Conservation (phyloP, 257 asterid genomes). For the Linaria vulgaris region DNA sequence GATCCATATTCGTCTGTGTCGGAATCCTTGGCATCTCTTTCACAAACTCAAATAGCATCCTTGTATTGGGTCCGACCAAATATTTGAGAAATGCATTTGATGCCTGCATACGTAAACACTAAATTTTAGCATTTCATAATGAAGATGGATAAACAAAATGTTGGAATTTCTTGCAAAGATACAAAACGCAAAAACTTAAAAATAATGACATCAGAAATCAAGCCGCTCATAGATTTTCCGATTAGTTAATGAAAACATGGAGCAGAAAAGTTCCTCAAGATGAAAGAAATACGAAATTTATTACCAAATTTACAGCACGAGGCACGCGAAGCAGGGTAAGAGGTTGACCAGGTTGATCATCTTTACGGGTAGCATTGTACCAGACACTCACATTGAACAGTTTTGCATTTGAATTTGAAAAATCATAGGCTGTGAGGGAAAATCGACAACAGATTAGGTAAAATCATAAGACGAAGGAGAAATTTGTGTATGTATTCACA, state of each 20-base stretch:
- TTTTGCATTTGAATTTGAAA: conserved; percentile 59
- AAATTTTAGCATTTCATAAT: conserved; percentile 33
- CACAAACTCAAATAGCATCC: conserved; percentile 71
- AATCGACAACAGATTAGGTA: conserved; percentile 23
- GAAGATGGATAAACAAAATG: conserved; percentile 30
- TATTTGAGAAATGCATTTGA: conserved; percentile 89
- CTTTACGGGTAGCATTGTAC: conserved; percentile 86
- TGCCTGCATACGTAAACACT: conserved; percentile 52
- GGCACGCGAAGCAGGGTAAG: conserved; percentile 79
- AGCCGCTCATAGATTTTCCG: conserved; percentile 1
- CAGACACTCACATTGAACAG: conserved; percentile 74
- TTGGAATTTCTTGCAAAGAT: neutral
- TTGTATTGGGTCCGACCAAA: conserved; percentile 66
- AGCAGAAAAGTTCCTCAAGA: conserved; percentile 16
- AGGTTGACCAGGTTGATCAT: conserved; percentile 58
- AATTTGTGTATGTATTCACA: conserved; percentile 20
- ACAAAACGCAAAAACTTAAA: no score
- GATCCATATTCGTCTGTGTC: conserved; percentile 73
- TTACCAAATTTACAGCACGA: conserved; percentile 92
- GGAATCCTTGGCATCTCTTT: conserved; percentile 97
- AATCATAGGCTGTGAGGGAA: conserved; percentile 77
- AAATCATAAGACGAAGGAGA: conserved; percentile 15
- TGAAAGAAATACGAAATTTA: conserved; percentile 24
- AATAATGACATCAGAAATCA: conserved; percentile 10
- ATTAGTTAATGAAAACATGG: neutral